These are phyloP conservation scores for Xylaria sp. DNA, from an alignment of 2,329 filamentous ascomycete species.

Conservation along the genomic window DNA sequence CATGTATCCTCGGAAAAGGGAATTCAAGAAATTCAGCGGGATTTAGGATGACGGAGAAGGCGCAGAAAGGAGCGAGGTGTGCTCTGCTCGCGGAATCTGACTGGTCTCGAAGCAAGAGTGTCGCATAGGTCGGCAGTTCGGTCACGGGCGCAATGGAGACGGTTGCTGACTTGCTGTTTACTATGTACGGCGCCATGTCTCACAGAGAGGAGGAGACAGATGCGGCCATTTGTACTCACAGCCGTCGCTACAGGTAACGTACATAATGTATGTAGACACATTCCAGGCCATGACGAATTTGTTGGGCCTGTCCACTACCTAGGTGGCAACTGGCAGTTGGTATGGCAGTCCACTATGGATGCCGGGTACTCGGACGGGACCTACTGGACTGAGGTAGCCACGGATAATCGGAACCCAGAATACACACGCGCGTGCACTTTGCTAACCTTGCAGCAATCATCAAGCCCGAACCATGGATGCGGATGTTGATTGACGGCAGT, in stretches of 20 bases:
- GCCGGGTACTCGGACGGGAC: too few species aligned
- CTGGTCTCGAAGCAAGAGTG: conserved; percentile 9
- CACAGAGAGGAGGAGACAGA: conserved; percentile 2
- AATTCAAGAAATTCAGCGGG: background rate
- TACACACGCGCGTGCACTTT: background rate
- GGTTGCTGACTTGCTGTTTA: conserved; percentile 2
- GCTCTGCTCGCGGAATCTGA: conserved; percentile 11
- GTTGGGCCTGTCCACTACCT: conserved; percentile 13
- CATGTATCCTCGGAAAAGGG: background rate
- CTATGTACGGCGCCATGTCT: conserved; percentile 16
- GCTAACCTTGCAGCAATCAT: background rate
- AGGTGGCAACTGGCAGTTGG: conserved; percentile 5
- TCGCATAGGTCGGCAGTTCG: background rate
- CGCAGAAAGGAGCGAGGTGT: conserved; percentile 3
- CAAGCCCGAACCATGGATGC: conserved; percentile 8
- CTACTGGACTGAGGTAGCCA: too few species aligned
- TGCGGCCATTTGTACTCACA: background rate
- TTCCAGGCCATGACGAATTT: conserved; percentile 15
- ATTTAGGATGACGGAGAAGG: conserved; percentile 5
- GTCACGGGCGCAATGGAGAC: conserved; percentile 2
- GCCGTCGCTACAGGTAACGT: background rate
- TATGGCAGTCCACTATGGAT: conserved; percentile 13
- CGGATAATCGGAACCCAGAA: conserved; percentile 24
- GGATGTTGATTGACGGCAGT: conserved; percentile 5
- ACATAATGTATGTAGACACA: too few species aligned